Evolutionary conservation across 176 grass and related monocot species (phyloP), one percentile per base, ranked within the genome.

Genomic region (Puya raimondii): DNA sequence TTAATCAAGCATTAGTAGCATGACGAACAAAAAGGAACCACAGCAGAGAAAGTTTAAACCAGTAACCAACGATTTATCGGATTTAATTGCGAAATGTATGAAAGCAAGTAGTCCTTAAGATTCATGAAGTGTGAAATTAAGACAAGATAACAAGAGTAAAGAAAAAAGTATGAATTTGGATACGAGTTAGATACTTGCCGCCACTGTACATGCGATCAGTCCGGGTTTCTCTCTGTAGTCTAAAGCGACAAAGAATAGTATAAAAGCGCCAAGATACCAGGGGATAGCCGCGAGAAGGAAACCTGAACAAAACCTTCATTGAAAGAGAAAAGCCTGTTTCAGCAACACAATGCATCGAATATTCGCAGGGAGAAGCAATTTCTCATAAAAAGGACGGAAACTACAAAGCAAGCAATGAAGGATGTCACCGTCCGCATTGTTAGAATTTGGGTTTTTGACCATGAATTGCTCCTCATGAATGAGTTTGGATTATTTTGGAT

Each of bases 181-280:
- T 14, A 12, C 16, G 18, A 11, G 10, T 48, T 23, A 13, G 53
- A 48, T 78, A 86, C 87, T 90, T 90, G 77, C 87, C 76, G 83
- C 87, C 85, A 90, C 29, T 26, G 80, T 83, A 81, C 87, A 86
- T 23, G 80, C 83, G 65, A 86, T 65, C 68, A 90, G 68, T 69
- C 87, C 87, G 64, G 83, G 72, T 71, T 83, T 90, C 80, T 90
- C 87, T 48, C 87, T 85, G 70, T 80, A 75, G 71, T 90, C 87
- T 75, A 83, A 74, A 74, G 80, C 70, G 64, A 90, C 77, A 78
- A 90, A 90, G 49, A 86, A 73, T 64, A 90, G 80, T 75, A 90
- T 76, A 50, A 90, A 90, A 51, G 66, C 70, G 23, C 83, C 87
- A 78, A 72, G 23, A 78, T 90, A 90, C 83, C 87, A 90, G 14